A percentile compares a stretch with the other conserved stretches of the same genome.
These are phyloP conservation scores for Apiospora saccharicola DNA, from an alignment of 2,329 filamentous ascomycete genomes.

Conservation along the genomic window DNA sequence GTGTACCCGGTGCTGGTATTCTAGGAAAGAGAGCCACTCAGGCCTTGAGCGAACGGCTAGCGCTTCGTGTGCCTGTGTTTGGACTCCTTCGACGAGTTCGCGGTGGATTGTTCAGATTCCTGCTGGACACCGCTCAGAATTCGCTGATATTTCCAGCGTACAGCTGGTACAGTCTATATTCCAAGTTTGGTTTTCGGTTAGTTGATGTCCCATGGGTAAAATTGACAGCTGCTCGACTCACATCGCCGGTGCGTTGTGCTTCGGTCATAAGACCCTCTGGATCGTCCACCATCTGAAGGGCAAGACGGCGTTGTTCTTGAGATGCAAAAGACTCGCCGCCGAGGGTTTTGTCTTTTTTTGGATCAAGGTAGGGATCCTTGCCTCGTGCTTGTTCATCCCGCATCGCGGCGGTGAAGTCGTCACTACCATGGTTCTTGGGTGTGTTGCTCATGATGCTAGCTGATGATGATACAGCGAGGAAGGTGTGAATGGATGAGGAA, in stretches of 20 bases:
- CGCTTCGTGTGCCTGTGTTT: neutral
- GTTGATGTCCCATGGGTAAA: neutral
- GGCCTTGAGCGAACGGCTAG: neutral
- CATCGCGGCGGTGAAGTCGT: neutral
- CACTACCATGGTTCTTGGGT: neutral
- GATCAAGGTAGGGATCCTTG: neutral
- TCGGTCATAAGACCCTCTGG: conserved; percentile 9
- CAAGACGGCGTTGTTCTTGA: neutral
- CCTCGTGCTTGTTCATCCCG: conserved; percentile 1
- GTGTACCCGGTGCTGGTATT: neutral
- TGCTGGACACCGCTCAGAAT: neutral
- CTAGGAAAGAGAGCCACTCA: neutral
- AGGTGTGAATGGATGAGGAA: neutral
- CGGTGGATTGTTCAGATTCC: neutral
- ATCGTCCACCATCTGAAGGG: neutral
- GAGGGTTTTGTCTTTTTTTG: neutral
- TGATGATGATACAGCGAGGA: neutral
- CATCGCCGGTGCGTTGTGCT: conserved; percentile 7
- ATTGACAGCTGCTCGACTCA: neutral
- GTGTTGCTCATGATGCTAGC: neutral
- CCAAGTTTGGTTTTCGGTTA: neutral
- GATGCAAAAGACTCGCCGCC: neutral
- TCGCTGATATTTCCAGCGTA: conserved; percentile 10
- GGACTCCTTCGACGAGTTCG: conserved; percentile 3
- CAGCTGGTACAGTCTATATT: neutral